These are phyloP conservation scores for Pluteus cervinus DNA, from an alignment of 768 basidiomycete species.

Conservation along the genomic window DNA sequence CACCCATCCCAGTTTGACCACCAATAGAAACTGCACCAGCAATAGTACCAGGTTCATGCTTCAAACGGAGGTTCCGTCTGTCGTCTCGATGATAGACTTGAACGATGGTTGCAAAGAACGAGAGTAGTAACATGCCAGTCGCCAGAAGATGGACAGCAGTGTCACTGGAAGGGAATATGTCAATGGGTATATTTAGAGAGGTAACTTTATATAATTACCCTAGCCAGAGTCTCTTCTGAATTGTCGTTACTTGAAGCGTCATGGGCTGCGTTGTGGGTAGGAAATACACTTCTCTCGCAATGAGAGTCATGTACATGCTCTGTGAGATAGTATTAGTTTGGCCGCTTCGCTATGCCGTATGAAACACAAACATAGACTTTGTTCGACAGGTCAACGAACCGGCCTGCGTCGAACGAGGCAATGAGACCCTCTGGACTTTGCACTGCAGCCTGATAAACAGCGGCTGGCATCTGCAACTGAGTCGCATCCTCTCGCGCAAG, in stretches of 20 bases:
- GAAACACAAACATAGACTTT: conserved; percentile 42
- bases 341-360: background rate
- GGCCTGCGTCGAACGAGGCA: conserved; percentile 28
- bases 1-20: conserved; percentile 42
- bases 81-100: conserved; percentile 42
- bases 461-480: conserved; percentile 42
- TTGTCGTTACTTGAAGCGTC: conserved; percentile 34
- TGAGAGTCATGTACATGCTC: conserved; percentile 41
- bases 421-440: conserved; percentile 30
- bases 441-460: conserved; percentile 41
- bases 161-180: conserved; percentile 20
- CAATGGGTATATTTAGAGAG: background rate
- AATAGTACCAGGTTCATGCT: conserved; percentile 47
- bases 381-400: conserved; percentile 31
- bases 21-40: conserved; percentile 52
- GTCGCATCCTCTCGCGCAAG: conserved; percentile 34
- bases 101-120: conserved; percentile 34
- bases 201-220: conserved; percentile 23
- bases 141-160: conserved; percentile 39
- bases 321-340: conserved; percentile 12
- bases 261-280: conserved; percentile 28
- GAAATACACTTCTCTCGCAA: conserved; percentile 50
- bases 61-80: conserved; percentile 36
- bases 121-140: conserved; percentile 36
- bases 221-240: conserved; percentile 41